A percentile compares a stretch with the other conserved stretches of the same genome.
Evolutionary conservation across 257 asterid genomes (phyloP).

Genomic region (Salvia hispanica): DNA sequence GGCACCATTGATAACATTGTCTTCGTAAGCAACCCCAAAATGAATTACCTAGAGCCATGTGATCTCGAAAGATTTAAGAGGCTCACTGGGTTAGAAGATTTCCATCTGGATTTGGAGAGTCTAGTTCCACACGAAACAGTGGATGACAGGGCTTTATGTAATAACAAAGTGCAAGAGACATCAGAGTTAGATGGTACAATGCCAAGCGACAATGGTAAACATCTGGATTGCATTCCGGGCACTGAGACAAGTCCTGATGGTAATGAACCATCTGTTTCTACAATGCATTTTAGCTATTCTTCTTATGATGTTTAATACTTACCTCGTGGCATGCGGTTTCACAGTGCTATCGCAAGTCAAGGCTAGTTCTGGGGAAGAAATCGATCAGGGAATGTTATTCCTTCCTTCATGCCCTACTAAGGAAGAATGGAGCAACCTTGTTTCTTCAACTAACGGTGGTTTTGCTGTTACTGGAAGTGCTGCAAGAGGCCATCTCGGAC

Average conservation of each 20-base stretch:
- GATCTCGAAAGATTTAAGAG: conserved; percentile 54
- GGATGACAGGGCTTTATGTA: conserved; percentile 24
- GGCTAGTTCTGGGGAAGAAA: conserved; percentile 27
- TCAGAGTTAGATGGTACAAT: conserved; percentile 19
- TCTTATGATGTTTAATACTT: conserved; percentile 23
- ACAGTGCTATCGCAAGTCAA: conserved; percentile 31
- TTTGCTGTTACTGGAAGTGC: conserved; percentile 73
- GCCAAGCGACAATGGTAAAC: conserved; percentile 17
- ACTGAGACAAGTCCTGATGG: conserved; percentile 8
- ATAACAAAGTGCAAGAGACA: conserved; percentile 11
- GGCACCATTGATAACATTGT: conserved; percentile 48
- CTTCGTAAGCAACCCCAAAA: conserved; percentile 49
- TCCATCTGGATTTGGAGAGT: conserved; percentile 42
- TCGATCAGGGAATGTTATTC: conserved; percentile 53
- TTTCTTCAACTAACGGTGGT: conserved; percentile 57
- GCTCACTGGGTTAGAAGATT: conserved; percentile 53
- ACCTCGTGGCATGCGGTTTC: conserved; percentile 20
- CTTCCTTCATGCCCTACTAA: conserved; percentile 62
- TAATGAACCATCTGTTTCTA: conserved; percentile 19
- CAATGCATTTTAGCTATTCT: conserved; percentile 25
- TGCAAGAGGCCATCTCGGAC: conserved; percentile 63
- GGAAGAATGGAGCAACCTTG: conserved; percentile 64
- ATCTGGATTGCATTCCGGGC: conserved; percentile 23
- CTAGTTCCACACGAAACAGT: conserved; percentile 28
- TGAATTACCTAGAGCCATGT: conserved; percentile 36